phyloP scores from a whole-genome alignment of 495 filamentous ascomycete genomes.

The Sphaerosporella brunnea region DNA sequence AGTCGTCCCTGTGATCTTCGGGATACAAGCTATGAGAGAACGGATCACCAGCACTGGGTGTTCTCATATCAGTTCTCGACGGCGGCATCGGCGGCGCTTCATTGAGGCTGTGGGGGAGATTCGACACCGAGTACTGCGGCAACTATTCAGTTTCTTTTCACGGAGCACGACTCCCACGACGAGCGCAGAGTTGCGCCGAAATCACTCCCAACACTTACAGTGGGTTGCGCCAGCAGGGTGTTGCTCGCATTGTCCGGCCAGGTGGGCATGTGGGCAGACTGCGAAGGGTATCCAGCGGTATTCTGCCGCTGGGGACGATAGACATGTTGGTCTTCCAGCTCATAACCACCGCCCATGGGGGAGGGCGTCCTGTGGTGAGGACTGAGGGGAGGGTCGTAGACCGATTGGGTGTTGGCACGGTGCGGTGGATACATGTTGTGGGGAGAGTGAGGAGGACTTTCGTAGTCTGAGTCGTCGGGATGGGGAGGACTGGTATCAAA shows the following conservation, averaged over 20 bases:
- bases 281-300: conserved; percentile 17
- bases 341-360: conserved; percentile 17
- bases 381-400: conserved; percentile 19
- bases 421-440: neutral
- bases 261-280: conserved; percentile 14
- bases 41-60: conserved; percentile 1
- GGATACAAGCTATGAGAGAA: conserved; percentile 14
- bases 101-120: conserved; percentile 22
- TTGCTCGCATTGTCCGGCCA: conserved; percentile 19
- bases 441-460: conserved; percentile 9
- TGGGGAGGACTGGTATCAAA: conserved; percentile 16
- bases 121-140: conserved; percentile 20
- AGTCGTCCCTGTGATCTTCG: conserved; percentile 15
- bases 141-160: neutral
- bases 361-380: conserved; percentile 20
- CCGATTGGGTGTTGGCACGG: conserved; percentile 8
- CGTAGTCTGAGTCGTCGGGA: conserved; percentile 19
- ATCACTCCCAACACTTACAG: conserved; percentile 11
- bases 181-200: neutral
- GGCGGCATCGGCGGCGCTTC: conserved; percentile 16
- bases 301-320: conserved; percentile 21
- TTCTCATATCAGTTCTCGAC: conserved; percentile 13
- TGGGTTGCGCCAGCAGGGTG: conserved; percentile 20
- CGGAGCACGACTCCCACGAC: neutral
- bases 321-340: conserved; percentile 14